Evolutionary conservation across 140 eudicot species (phyloP), one percentile per base, ranked within the genome.

Genomic region (Senecio squalidus): DNA sequence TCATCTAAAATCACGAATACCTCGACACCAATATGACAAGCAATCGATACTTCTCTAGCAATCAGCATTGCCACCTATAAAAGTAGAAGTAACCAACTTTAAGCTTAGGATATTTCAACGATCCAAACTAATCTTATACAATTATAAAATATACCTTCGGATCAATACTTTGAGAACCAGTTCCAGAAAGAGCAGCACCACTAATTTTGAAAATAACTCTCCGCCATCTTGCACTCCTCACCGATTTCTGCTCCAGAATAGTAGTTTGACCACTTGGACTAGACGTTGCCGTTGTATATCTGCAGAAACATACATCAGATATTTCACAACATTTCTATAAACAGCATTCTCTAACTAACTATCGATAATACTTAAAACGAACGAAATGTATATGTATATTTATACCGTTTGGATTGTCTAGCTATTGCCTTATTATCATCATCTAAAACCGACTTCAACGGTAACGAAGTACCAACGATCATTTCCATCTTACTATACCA

Each of bases 141-240:
- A 31, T 31, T 5, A 31, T 31, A 36, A 67, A 49, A 49, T 22
- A 46, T 48, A 92, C 98, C 96, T 92, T 88, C 9, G 98, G 95
- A 55, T 92, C 98, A 38, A 78, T 74, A 69, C 78, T 87, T 28
- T 84, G 73, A 68, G 98, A 73, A 58, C 84, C 80, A 29, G 70
- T 67, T 54, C 96, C 95, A 62, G 84, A 81, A 55, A 92, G 69
- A 51, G 98, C 80, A 79, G 93, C 83, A 44, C 98, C 98, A 20
- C 98, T 92, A 46, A 92, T 88, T 73, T 92, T 92, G 44, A 92
- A 82, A 57, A 92, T 93, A 34, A 92, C 98, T 77, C 98, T 87
- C 55, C 85, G 76, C 98, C 98, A 92, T 76, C 90, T 84, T 24
- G 87, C 74, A 58, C 57, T 88, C 40, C 82, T 60, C 23, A 83